phyloP scores from a whole-genome alignment of 495 filamentous ascomycete genomes.

The Gamarada debralockiae region DNA sequence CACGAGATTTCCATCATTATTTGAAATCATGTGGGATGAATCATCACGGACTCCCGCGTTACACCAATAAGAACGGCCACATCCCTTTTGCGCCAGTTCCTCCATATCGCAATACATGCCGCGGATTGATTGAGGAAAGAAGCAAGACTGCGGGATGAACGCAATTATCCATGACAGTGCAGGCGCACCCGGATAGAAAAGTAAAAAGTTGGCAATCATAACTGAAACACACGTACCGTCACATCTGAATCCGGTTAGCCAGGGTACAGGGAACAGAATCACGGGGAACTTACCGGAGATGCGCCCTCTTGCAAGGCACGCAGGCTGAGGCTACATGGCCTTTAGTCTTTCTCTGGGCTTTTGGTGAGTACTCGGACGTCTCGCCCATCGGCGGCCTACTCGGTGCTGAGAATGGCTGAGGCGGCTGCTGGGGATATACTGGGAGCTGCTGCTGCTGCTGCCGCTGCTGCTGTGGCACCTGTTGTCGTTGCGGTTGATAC shows the following conservation, averaged over 20 bases:
- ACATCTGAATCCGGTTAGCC: conserved; percentile 23
- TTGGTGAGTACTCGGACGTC: conserved; percentile 42
- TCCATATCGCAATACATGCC: too few species aligned
- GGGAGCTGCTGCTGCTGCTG: conserved; percentile 29
- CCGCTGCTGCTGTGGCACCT: conserved; percentile 19
- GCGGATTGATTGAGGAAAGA: conserved; percentile 1
- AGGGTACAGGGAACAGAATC: conserved; percentile 1
- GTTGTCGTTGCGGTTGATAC: conserved; percentile 20
- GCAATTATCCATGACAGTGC: conserved; percentile 10
- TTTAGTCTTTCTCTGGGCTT: conserved; percentile 79
- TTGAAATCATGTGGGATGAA: conserved; percentile 1
- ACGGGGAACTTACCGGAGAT: conserved; percentile 53
- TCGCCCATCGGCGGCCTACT: conserved; percentile 25
- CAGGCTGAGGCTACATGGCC: conserved; percentile 96
- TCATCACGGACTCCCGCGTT: conserved; percentile 3
- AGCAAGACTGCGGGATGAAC: conserved; percentile 12
- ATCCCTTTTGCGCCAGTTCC: background rate
- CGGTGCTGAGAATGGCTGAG: conserved; percentile 32
- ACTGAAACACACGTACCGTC: conserved; percentile 25
- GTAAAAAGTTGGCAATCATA: conserved; percentile 3
- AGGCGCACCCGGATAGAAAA: conserved; percentile 13
- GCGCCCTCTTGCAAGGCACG: conserved; percentile 95
- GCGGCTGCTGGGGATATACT: conserved; percentile 13
- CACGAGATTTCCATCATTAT: conserved; percentile 2
- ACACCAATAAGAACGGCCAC: background rate